Base-by-base conservation (phyloP, 257 asterid species). In the Plantago elongata region DNA sequence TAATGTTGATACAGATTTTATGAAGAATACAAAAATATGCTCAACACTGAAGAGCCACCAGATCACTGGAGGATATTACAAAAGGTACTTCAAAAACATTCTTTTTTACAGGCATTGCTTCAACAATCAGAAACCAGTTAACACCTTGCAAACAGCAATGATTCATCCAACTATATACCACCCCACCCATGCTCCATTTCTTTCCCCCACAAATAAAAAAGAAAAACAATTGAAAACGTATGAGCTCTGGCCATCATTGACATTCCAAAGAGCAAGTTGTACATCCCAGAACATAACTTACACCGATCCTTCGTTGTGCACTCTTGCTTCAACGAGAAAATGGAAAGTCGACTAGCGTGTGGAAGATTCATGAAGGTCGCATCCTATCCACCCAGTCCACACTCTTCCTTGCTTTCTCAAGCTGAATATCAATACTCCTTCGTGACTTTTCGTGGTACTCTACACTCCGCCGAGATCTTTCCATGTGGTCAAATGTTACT, bases 311-410 rank as follows among this genome's bases (percentile, higher is more conserved):
- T 56, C 29, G 30, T 22, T 4, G 22, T 44, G 37, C 6, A 51
- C 44, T 27, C 9, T 57, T 58, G 50, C 18, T 29, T 16, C 22
- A n/a, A 49, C 54, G 0, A 52, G 38, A 18, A 17, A 58, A 58
- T 3, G 51, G 30, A 43, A 58, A 9, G 11, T 58, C 45, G 29
- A 58, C 34, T 45, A 4, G 57, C 30, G 27, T 16, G 14, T 17
- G 3, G 11, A 30, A 52, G 15, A 44, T 61, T 78, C 72, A 81
- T 30, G 70, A 69, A 14, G 77, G 71, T 59, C 79, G 69, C 54
- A 80, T 67, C 66, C 75, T 75, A n/a, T 80, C 84, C 63, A 83
- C 47, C 84, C 89, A 80, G 74, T 80, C 89, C 54, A 79, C 80
- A 30, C 86, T 80, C 63, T 71, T 80, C 57, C 89, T 63, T 1